phyloP scores from a whole-genome alignment of 257 asterid genomes.

The Datura wrightii region DNA sequence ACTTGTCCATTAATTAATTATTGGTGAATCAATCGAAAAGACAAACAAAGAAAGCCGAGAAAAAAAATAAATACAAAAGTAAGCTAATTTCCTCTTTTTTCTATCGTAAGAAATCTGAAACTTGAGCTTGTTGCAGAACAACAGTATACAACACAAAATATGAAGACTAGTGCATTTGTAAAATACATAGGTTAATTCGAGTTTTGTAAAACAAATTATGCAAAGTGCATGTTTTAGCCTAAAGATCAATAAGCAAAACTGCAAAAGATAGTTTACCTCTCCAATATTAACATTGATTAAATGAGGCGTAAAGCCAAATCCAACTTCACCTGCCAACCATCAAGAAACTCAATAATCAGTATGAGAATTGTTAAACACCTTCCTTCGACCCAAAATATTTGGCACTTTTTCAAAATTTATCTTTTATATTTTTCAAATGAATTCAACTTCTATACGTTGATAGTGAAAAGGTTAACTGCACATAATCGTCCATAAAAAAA shows the following conservation, averaged over 20 bases:
- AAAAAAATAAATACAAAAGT: neutral
- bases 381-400: no score
- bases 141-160: neutral
- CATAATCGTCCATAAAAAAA: no score
- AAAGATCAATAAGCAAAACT: no score
- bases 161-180: neutral
- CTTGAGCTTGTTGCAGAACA: neutral
- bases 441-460: no score
- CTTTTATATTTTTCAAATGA: no score
- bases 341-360: neutral
- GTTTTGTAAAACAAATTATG: neutral
- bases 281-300: constrained; percentile 34
- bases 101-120: neutral
- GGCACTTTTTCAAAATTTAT: neutral
- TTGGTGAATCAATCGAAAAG: neutral
- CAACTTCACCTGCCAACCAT: constrained; percentile 44
- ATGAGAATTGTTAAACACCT: neutral
- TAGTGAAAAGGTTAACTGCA: no score
- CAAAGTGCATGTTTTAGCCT: no score
- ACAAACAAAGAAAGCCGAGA: neutral
- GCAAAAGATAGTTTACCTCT: no score
- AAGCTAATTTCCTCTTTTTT: neutral
- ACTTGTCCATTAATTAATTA: no score
- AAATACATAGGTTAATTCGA: neutral
- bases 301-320: constrained; percentile 56